A percentile compares a stretch with the other conserved stretches of the same genome.
These are phyloP conservation scores for Pseudocercospora pini-densiflorae DNA, from an alignment of 2,329 filamentous ascomycete species.

Conservation along the genomic window DNA sequence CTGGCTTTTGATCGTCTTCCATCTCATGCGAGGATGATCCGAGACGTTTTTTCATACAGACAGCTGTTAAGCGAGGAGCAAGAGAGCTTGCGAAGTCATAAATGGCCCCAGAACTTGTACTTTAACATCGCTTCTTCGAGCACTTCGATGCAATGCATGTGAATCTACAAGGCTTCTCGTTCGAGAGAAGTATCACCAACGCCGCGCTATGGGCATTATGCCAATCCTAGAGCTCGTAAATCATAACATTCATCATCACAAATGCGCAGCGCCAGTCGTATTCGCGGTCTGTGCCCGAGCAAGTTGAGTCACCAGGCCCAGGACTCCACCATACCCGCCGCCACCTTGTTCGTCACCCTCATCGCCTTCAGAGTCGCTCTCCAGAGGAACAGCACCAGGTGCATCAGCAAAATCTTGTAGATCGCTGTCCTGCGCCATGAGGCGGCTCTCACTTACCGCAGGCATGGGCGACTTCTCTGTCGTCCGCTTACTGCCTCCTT, in stretches of 20 bases:
- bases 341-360: conserved; percentile 48
- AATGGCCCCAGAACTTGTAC: too few relatives aligned
- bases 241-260: not conserved
- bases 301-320: conserved; percentile 70
- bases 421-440: conserved; percentile 60
- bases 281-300: conserved; percentile 63
- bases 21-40: too few relatives aligned
- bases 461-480: conserved; percentile 3
- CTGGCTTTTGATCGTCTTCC: not conserved
- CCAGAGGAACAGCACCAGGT: conserved; percentile 37
- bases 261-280: conserved; percentile 34
- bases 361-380: conserved; percentile 47
- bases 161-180: not conserved
- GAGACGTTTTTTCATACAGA: too few relatives aligned
- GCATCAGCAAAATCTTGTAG: conserved; percentile 56
- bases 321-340: conserved; percentile 57
- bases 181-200: not conserved
- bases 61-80: too few relatives aligned
- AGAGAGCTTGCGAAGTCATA: too few relatives aligned
- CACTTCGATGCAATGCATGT: not conserved
- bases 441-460: conserved; percentile 47
- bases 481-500: conserved; percentile 8
- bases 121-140: not conserved
- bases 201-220: not conserved
- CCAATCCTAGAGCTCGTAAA: not conserved